Evolutionary conservation across 306 rosid species (phyloP).

Genomic region (Neltuma alba): DNA sequence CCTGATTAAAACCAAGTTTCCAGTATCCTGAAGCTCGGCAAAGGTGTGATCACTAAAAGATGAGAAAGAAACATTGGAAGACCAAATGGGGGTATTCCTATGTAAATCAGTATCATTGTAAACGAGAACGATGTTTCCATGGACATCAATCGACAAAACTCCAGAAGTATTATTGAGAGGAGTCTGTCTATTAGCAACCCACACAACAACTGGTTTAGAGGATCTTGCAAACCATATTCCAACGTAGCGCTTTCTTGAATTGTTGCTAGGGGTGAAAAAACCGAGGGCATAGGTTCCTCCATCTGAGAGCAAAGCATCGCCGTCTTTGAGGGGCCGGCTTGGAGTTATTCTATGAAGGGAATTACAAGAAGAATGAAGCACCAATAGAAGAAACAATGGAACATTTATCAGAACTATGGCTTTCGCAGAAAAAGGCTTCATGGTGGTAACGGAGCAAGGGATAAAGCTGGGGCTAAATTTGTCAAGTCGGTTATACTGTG

Average conservation of each 20-base stretch:
- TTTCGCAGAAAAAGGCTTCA: neutral
- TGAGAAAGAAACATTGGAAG: constrained; percentile 26
- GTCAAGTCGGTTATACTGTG: too few relatives aligned
- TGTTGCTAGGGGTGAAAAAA: neutral
- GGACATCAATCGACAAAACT: neutral
- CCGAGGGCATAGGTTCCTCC: neutral
- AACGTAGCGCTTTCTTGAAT: neutral
- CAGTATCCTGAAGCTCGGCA: constrained; percentile 45
- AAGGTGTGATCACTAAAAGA: constrained; percentile 2
- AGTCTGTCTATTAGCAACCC: neutral
- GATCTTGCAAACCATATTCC: neutral
- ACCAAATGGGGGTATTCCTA: constrained; percentile 33
- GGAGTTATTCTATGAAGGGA: neutral
- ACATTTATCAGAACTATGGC: neutral
- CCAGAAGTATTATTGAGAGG: neutral
- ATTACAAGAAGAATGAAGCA: neutral
- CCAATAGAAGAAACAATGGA: neutral
- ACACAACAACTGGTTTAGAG: neutral
- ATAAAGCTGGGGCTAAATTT: too few relatives aligned
- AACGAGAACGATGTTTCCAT: neutral
- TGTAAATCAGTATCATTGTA: neutral
- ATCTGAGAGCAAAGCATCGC: neutral
- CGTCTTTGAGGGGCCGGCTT: neutral
- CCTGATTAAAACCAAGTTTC: constrained; percentile 37
- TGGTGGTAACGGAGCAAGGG: too few relatives aligned